Base-by-base conservation (phyloP, 2,329 filamentous ascomycete genomes). In the Aplosporella prunicola region DNA sequence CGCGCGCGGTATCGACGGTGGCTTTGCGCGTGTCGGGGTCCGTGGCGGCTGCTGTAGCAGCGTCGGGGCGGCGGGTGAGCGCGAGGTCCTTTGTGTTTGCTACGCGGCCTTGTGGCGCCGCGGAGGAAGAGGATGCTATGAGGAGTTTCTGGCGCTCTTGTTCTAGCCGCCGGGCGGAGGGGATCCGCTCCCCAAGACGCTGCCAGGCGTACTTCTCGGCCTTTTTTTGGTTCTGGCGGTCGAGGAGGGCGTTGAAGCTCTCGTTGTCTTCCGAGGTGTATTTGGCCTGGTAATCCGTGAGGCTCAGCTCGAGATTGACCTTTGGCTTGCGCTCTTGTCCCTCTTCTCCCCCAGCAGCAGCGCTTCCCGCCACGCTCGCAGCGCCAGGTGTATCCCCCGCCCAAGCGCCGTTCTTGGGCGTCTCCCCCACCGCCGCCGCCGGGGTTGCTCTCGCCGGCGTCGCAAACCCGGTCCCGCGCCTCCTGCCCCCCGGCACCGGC, bases 211-310 rank as follows among this genome's bases (percentile, higher is more conserved):
- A 83, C 51, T 89, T 93, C 51, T 88, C 80, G 1, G 82, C 80
- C 34, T 72, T 76, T 57, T 87, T 89, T 43, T 79, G 72, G 53
- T 95, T 98, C 53, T 95, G 86, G 51, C 80, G 83, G 62, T 98
- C 91, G 18, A 96, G 67, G 2, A 98, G 69, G 49, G 80, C 82
- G 60, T 94, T 93, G 65, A 98, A 96, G 49, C 84, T 93, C 56
- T 95, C 91, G 54, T 96, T 96, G 57, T 98, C 91, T 60, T 98
- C 91, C 52, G 86, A 94, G 1, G 89, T 98, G 62, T 95, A 96
- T 48, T 84, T 89, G 3, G 82, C 74, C 55, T 98, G 91, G 51
- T 95, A 98, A 1, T 80, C 76, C 36, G 80, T 77, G 2, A 98
- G 71, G 42, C 81, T 87, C 68, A 96, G 24, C 28, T 39, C 35